A percentile compares a stretch with the other conserved stretches of the same genome.
phyloP scores from a whole-genome alignment of 2,329 filamentous ascomycete species.

The Aspergillus arachidicola region DNA sequence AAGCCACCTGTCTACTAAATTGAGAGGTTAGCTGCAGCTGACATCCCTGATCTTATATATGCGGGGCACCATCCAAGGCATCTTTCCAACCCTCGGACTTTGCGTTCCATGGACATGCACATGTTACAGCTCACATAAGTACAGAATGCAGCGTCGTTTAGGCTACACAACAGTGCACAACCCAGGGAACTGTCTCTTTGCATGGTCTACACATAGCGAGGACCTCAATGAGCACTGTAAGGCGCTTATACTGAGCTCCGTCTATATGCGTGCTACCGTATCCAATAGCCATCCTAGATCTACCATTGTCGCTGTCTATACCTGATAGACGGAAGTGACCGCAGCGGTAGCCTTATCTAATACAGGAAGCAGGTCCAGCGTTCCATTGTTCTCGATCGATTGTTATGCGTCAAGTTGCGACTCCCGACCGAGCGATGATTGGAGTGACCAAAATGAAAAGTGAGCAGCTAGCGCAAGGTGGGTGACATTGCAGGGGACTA shows the following conservation, averaged over 20 bases:
- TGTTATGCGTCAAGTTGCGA: not conserved
- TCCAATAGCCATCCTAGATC: not conserved
- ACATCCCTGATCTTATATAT: not conserved
- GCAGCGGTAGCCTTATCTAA: not conserved
- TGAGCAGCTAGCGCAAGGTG: not conserved
- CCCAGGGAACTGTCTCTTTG: too few species aligned
- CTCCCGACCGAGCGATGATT: not conserved
- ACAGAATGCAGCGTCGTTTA: too few species aligned
- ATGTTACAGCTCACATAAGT: too few species aligned
- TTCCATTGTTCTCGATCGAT: not conserved
- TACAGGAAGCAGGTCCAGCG: not conserved
- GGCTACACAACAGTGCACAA: too few species aligned
- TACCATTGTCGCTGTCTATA: not conserved
- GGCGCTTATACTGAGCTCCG: not conserved
- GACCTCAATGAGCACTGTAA: not conserved
- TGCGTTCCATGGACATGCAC: too few species aligned
- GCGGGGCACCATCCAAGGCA: not conserved
- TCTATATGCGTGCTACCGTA: not conserved
- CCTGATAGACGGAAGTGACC: not conserved
- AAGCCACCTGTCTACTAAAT: not conserved
- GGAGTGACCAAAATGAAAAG: not conserved
- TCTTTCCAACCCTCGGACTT: not conserved
- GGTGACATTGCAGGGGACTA: not conserved
- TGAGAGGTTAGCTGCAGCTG: not conserved
- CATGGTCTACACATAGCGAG: not conserved